A percentile compares a stretch with the other conserved stretches of the same genome.
Conservation (phyloP, 2,329 filamentous ascomycete species). For the Claviceps humidiphila region DNA sequence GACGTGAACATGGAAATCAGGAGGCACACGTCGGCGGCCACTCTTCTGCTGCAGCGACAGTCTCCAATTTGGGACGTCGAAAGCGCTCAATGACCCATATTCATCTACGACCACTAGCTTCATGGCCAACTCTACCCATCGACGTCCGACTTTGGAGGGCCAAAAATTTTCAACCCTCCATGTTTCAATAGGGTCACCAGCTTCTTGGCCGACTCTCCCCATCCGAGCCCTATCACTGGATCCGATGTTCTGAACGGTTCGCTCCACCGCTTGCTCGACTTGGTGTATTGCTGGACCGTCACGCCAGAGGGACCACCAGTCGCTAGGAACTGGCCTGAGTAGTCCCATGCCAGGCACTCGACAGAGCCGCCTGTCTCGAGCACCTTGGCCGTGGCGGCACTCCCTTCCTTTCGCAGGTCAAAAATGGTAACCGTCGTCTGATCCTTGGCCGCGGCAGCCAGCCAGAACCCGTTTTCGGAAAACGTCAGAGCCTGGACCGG, state of each 20-base stretch:
- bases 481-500: constrained; percentile 69
- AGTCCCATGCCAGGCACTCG: constrained; percentile 74
- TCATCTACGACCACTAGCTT: constrained; percentile 40
- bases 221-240: constrained; percentile 58
- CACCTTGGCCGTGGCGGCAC: constrained; percentile 67
- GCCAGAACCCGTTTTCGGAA: constrained; percentile 95
- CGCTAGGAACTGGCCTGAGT: constrained; percentile 84
- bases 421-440: constrained; percentile 75
- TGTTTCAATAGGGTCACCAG: constrained; percentile 63
- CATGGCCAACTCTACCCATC: constrained; percentile 65
- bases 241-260: constrained; percentile 70
- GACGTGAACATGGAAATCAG: background rate
- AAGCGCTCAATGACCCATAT: constrained; percentile 41
- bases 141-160: constrained; percentile 32
- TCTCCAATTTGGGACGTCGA: constrained; percentile 40
- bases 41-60: too few species aligned
- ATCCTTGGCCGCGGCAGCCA: constrained; percentile 68
- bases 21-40: background rate
- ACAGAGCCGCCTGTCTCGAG: constrained; percentile 73
- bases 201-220: constrained; percentile 63
- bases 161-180: constrained; percentile 45
- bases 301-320: constrained; percentile 68
- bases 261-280: constrained; percentile 76
- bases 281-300: constrained; percentile 80
- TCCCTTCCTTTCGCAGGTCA: constrained; percentile 84